A percentile compares a stretch with the other conserved stretches of the same genome.
phyloP scores from a whole-genome alignment of 83 land plant species.

The Diphasiastrum complanatum region DNA sequence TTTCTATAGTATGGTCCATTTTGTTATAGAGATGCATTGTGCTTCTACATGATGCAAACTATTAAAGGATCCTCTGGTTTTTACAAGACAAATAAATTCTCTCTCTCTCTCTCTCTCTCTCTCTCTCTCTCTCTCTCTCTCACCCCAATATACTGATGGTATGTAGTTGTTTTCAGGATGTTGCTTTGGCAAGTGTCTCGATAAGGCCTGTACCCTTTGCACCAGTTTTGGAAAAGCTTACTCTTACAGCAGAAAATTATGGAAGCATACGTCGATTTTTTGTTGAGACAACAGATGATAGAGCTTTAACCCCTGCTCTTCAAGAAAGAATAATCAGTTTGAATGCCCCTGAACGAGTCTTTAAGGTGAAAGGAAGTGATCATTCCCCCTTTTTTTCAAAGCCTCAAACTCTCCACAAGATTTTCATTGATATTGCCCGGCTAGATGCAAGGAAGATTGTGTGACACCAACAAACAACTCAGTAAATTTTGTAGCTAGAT shows the following conservation, averaged over 20 bases:
- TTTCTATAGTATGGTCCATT: too few relatives aligned
- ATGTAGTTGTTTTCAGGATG: conserved; percentile 64
- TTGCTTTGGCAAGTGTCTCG: conserved; percentile 69
- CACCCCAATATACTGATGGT: too few relatives aligned
- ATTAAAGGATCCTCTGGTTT: too few relatives aligned
- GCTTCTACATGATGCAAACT: too few relatives aligned
- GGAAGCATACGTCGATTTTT: conserved; percentile 63
- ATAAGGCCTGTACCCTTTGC: conserved; percentile 81
- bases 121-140: too few relatives aligned
- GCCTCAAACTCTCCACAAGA: conserved; percentile 69
- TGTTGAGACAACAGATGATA: conserved; percentile 65
- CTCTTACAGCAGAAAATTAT: conserved; percentile 51
- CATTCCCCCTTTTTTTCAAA: conserved; percentile 92
- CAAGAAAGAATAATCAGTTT: conserved; percentile 47
- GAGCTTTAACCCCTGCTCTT: conserved; percentile 43
- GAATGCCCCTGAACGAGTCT: conserved; percentile 64
- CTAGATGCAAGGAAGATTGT: conserved; percentile 7
- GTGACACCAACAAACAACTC: too few relatives aligned
- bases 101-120: too few relatives aligned
- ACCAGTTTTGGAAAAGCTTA: conserved; percentile 67
- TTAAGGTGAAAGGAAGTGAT: conserved; percentile 67
- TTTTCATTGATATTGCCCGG: conserved; percentile 56
- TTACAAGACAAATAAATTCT: too few relatives aligned
- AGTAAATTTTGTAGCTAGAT: too few relatives aligned
- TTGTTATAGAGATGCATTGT: too few relatives aligned